phyloP scores from a whole-genome alignment of 345 rosid genomes.

The Ceriops zippeliana region DNA sequence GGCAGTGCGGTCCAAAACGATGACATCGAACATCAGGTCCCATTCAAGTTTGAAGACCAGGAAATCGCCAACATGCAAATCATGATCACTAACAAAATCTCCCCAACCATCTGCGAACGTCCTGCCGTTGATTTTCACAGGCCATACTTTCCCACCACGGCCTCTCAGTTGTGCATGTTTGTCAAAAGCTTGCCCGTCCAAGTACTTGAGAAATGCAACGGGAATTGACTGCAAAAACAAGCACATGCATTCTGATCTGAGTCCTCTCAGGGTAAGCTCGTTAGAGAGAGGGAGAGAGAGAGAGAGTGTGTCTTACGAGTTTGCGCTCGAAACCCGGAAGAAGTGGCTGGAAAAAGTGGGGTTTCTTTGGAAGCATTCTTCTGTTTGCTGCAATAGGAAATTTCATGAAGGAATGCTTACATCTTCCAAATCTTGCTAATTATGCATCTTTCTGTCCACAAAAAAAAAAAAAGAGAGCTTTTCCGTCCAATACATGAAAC shows the following conservation, averaged over 20 bases:
- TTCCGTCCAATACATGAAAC: no score
- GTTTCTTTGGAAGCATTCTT: not conserved
- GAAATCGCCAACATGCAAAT: slow-evolving; percentile 21
- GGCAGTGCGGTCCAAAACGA: slow-evolving; percentile 13
- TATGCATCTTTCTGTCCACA: no score
- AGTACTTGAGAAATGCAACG: slow-evolving; percentile 8
- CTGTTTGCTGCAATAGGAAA: no score
- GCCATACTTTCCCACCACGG: slow-evolving; percentile 13
- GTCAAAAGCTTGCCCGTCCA: slow-evolving; percentile 3
- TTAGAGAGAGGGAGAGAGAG: no score
- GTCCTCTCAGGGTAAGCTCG: no score
- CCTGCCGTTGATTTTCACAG: slow-evolving; percentile 7
- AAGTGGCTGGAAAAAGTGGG: slow-evolving; percentile 20
- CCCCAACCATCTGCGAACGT: slow-evolving; percentile 20
- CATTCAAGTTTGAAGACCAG: slow-evolving; percentile 18
- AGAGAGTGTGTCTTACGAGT: not conserved
- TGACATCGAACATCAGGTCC: slow-evolving; percentile 10
- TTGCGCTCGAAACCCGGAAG: slow-evolving; percentile 16
- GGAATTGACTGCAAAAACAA: slow-evolving; percentile 16
- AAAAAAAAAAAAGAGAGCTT: no score
- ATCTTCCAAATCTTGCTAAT: no score
- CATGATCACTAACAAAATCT: slow-evolving; percentile 12
- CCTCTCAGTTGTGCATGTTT: slow-evolving; percentile 3
- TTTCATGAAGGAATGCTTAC: no score
- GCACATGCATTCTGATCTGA: not conserved